phyloP scores from a whole-genome alignment of 345 rosid genomes.

The Boechera stricta region DNA sequence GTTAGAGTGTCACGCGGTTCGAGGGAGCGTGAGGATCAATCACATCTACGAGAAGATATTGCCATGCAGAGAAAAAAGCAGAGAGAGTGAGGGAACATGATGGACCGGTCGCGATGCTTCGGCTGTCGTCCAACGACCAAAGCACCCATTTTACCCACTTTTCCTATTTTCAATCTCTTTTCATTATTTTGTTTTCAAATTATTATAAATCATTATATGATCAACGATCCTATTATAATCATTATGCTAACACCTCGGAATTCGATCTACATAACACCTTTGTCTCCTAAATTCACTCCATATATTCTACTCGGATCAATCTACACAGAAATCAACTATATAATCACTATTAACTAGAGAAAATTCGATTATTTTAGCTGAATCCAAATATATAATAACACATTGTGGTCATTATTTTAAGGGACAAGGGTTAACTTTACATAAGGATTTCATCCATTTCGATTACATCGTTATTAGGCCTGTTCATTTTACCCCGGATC shows the following conservation, averaged over 20 bases:
- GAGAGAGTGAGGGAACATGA: slow-evolving; percentile 43
- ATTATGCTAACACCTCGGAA: slow-evolving; percentile 38
- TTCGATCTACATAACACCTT: slow-evolving; percentile 40
- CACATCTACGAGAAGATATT: slow-evolving; percentile 48
- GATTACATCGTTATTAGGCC: not conserved
- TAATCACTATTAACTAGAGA: slow-evolving; percentile 9
- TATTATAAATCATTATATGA: slow-evolving; percentile 36
- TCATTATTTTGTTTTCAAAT: slow-evolving; percentile 1
- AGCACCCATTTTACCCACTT: slow-evolving; percentile 50
- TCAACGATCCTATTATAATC: slow-evolving; percentile 46
- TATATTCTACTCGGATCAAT: slow-evolving; percentile 40
- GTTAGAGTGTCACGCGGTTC: slow-evolving; percentile 39
- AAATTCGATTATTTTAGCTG: slow-evolving; percentile 12
- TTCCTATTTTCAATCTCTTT: slow-evolving; percentile 41
- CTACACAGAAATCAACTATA: slow-evolving; percentile 31
- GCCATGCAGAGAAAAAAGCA: slow-evolving; percentile 56
- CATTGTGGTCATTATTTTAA: slow-evolving; percentile 5
- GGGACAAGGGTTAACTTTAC: slow-evolving; percentile 30
- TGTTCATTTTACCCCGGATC: too few species aligned
- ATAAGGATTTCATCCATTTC: not conserved
- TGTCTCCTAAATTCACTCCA: slow-evolving; percentile 44
- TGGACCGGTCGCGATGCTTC: slow-evolving; percentile 63
- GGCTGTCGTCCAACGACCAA: slow-evolving; percentile 50
- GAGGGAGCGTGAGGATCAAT: slow-evolving; percentile 47
- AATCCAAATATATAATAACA: not conserved